Percentiles rank a stretch among this genome's conserved stretches.
Evolutionary conservation across 305 asterid genomes (phyloP).

Genomic region (Fraxinus dipetala): DNA sequence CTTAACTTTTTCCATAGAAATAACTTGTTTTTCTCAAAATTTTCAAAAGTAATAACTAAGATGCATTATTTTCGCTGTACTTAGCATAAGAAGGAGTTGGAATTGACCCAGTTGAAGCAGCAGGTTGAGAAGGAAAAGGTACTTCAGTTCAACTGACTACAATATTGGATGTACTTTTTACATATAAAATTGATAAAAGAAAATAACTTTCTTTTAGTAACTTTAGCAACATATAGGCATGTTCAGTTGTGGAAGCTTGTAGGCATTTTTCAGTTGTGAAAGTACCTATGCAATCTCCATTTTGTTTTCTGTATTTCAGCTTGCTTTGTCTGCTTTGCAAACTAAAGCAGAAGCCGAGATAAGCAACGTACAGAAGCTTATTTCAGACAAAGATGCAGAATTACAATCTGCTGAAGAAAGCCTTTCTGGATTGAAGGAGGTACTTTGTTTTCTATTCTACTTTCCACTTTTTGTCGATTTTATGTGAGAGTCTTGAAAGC

Average conservation of each 20-base stretch:
- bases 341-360: conserved; percentile 65
- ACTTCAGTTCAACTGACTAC: conserved; percentile 2
- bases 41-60: conserved; percentile 22
- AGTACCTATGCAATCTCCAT: conserved; percentile 22
- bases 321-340: conserved; percentile 60
- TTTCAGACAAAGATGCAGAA: conserved; percentile 72
- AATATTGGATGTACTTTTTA: neutral
- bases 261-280: neutral
- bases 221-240: neutral
- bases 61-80: conserved; percentile 26
- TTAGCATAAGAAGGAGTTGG: conserved; percentile 85
- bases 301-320: conserved; percentile 46
- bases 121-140: conserved; percentile 86
- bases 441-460: conserved; percentile 25
- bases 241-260: neutral
- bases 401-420: conserved; percentile 64
- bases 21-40: conserved; percentile 15
- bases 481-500: neutral
- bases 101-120: conserved; percentile 66
- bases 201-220: neutral
- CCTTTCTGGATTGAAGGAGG: conserved; percentile 78
- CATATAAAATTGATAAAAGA: neutral
- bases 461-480: neutral
- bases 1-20: conserved; percentile 8
- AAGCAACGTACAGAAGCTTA: conserved; percentile 55